Base-by-base conservation (phyloP, 805 yeast species). In the Hyphopichia homilentoma region DNA sequence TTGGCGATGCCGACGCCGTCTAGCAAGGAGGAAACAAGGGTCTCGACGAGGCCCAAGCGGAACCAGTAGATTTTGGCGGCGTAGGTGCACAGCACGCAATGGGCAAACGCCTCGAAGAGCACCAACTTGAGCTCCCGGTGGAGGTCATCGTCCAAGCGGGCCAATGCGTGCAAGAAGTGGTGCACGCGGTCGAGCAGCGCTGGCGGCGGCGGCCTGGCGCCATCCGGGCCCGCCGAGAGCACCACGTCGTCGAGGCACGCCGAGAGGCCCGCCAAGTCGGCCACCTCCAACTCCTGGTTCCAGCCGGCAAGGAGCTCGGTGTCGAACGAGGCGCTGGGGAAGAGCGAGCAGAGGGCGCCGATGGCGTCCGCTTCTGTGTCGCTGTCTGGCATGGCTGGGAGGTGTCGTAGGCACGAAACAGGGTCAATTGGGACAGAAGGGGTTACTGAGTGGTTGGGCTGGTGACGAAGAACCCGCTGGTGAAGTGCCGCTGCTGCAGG, bases 61-160 rank as follows among this genome's bases (percentile, higher is more conserved):
- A 42, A 41, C 16, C 55, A 40, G 35, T 49, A 51, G 11, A 61
- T 38, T 27, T 51, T 52, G 25, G 47, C 34, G 16, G 52, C 48
- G 25, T 52, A 54, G 11, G 53, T 50, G 16, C 40, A 31, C 6
- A 60, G 45, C 8, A 52, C 33, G 5, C 54, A 37, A 26, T 52
- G 34, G 6, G 44, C 26, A 6, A 59, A 26, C 18, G 59, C 26
- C 40, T 58, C 66, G 12, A 47, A 38, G 4, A 60, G 36, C 3
- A 60, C 47, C 14, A 57, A 31, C 34, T 52, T 57, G 32, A 65
- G 55, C 22, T 58, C 65, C 11, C 26, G 35, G 35, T 54, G 57
- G 3, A 51, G 32, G 15, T 39, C 49, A 15, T 50, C 49, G 23
- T 57, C 57, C 23, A 61, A 36, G 5, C 33, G 30, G n/a, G 34